These are phyloP conservation scores for Fonsecaea nubica DNA, from an alignment of 2,329 filamentous ascomycete genomes.

Conservation along the genomic window DNA sequence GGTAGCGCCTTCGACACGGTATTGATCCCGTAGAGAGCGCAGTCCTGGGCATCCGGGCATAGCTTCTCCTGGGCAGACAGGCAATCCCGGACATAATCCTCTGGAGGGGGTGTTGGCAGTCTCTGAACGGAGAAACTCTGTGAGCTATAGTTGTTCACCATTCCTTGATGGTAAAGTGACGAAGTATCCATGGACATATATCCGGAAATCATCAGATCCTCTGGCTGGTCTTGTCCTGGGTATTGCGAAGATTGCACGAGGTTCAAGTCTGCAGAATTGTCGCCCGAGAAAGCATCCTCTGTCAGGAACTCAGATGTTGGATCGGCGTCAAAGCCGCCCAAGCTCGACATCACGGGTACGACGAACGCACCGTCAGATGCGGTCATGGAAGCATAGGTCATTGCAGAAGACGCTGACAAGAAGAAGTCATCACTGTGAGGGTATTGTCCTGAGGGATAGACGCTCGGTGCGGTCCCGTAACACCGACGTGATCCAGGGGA, in stretches of 20 bases:
- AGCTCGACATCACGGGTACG: slow-evolving; percentile 26
- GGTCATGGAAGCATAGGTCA: slow-evolving; percentile 25
- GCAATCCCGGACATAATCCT: slow-evolving; percentile 31
- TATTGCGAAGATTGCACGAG: slow-evolving; percentile 21
- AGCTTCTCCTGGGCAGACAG: slow-evolving; percentile 25
- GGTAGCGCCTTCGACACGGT: slow-evolving; percentile 14
- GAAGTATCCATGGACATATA: slow-evolving; percentile 28
- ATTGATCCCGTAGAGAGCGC: slow-evolving; percentile 18
- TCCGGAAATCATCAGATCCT: slow-evolving; percentile 27
- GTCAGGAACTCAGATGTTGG: slow-evolving; percentile 31
- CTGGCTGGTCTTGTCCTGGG: slow-evolving; percentile 23
- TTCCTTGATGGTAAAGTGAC: slow-evolving; percentile 22
- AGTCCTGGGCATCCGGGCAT: slow-evolving; percentile 18
- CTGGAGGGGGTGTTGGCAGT: slow-evolving; percentile 30
- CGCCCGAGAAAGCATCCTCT: slow-evolving; percentile 26
- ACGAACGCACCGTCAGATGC: slow-evolving; percentile 20
- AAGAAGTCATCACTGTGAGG: slow-evolving; percentile 30
- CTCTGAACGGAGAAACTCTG: slow-evolving; percentile 20
- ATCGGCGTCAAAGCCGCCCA: slow-evolving; percentile 26
- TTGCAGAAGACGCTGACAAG: slow-evolving; percentile 26
- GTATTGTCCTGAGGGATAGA: slow-evolving; percentile 23
- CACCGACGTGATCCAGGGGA: slow-evolving; percentile 24
- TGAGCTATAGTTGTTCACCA: slow-evolving; percentile 25
- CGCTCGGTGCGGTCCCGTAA: slow-evolving; percentile 12
- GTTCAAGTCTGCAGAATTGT: slow-evolving; percentile 22